Percentiles rank a stretch among this genome's conserved stretches.
phyloP scores from a whole-genome alignment of 805 yeast genomes.

The Candida hispaniensis region DNA sequence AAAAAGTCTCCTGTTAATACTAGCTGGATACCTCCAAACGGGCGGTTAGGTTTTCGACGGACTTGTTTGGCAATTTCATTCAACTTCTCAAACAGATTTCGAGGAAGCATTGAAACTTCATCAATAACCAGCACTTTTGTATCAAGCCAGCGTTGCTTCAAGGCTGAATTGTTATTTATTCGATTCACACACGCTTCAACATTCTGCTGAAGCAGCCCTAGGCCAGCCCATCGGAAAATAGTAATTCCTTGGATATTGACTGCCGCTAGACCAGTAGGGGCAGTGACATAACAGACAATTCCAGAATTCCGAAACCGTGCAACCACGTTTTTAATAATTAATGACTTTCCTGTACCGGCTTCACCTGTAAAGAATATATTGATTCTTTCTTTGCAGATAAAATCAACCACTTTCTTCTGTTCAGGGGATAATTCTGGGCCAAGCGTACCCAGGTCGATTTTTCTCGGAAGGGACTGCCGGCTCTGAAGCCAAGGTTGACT shows the following conservation, averaged over 20 bases:
- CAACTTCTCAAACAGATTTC: conserved; percentile 57
- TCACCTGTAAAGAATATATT: conserved; percentile 91
- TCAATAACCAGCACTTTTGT: conserved; percentile 71
- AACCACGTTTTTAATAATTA: conserved; percentile 58
- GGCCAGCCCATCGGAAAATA: conserved; percentile 64
- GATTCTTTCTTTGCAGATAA: conserved; percentile 45
- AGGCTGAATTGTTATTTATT: conserved; percentile 37
- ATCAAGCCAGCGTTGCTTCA: conserved; percentile 49
- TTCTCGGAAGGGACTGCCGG: no score
- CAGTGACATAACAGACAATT: conserved; percentile 57
- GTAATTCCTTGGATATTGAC: conserved; percentile 81
- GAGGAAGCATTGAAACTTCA: conserved; percentile 91
- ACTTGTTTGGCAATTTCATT: conserved; percentile 53
- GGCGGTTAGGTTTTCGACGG: conserved; percentile 42
- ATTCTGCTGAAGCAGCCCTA: conserved; percentile 56
- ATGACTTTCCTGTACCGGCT: conserved; percentile 97
- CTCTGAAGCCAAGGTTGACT: no score
- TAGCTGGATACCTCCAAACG: conserved; percentile 92
- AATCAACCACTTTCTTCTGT: conserved; percentile 44
- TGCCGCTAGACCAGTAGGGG: conserved; percentile 89
- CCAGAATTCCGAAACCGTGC: conserved; percentile 32
- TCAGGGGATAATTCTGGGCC: conserved; percentile 30
- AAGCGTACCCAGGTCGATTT: no score
- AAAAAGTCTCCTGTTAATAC: conserved; percentile 88
- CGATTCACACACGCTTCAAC: conserved; percentile 35